A percentile compares a stretch with the other conserved stretches of the same genome.
These are phyloP conservation scores for Emmonsiellopsis sp. DNA, from an alignment of 2,329 filamentous ascomycete genomes.

Conservation along the genomic window DNA sequence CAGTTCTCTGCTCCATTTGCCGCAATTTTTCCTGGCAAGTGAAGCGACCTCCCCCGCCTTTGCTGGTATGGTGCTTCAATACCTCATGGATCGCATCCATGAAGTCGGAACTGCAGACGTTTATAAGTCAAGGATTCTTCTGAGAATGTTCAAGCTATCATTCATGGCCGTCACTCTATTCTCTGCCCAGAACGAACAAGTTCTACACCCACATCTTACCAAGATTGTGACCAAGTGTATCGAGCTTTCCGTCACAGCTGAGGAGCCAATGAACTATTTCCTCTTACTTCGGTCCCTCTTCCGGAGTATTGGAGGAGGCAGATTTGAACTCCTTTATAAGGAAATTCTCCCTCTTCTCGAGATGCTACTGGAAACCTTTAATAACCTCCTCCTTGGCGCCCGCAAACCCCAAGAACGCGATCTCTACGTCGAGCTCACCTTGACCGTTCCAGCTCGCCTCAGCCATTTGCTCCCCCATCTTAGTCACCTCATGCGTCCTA, in stretches of 20 bases:
- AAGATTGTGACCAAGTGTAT: slow-evolving; percentile 98
- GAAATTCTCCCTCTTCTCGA: slow-evolving; percentile 92
- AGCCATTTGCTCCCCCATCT: slow-evolving; percentile 93
- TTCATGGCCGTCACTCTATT: slow-evolving; percentile 99
- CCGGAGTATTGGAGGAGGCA: slow-evolving; percentile 88
- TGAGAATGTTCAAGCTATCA: slow-evolving; percentile 92
- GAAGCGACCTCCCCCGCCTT: slow-evolving; percentile 97
- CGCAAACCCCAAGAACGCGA: slow-evolving; percentile 86
- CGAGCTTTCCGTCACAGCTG: slow-evolving; percentile 85
- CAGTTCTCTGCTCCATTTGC: slow-evolving; percentile 83
- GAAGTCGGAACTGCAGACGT: slow-evolving; percentile 89
- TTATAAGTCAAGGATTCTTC: slow-evolving; percentile 82
- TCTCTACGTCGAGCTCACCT: slow-evolving; percentile 90
- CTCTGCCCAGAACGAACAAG: slow-evolving; percentile 86
- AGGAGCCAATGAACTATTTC: slow-evolving; percentile 99
- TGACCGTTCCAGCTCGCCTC: slow-evolving; percentile 88
- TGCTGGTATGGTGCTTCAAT: slow-evolving; percentile 94
- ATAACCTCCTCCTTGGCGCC: slow-evolving; percentile 84
- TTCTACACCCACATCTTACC: slow-evolving; percentile 88
- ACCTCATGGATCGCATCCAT: slow-evolving; percentile 92
- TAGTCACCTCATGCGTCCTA: slow-evolving; percentile 90
- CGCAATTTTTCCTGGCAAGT: slow-evolving; percentile 97
- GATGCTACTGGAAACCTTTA: slow-evolving; percentile 95
- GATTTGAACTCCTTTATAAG: slow-evolving; percentile 97
- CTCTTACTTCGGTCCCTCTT: slow-evolving; percentile 86